Evolutionary conservation across 2,329 filamentous ascomycete species (phyloP), one percentile per base, ranked within the genome.

Genomic region (Ascochyta pisi): DNA sequence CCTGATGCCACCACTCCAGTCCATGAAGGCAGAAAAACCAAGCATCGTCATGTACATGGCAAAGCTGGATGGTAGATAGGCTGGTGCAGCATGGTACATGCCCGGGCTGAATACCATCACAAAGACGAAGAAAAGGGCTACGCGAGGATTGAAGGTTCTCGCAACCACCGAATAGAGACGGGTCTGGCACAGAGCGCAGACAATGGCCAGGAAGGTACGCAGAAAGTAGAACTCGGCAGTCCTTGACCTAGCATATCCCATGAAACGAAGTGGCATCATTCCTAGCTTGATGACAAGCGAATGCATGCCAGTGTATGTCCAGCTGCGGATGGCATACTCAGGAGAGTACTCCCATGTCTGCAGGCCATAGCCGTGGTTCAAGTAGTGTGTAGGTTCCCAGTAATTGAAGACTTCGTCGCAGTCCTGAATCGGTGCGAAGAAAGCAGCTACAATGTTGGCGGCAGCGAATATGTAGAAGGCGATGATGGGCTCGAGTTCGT

Each of bases 281-380:
- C 87, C 84, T 16, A 91, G 64, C 60, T 86, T 90, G 40, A 87
- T 89, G 41, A 90, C 77, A 19, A 88, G 64, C 24, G 92, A 90
- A 76, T 99, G 94, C 1, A 97, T 77, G 5, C 82, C 84, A 34
- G 96, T 82, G 70, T 99, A 99, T 22, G 92, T 82, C 95, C 95
- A 99, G 78, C 92, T 97, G 61, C 95, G 88, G 66, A 99, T 97
- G 46, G 92, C 91, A 77, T 90, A 98, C 54, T 94, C 89, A 5
- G 95, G 95, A 0, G 94, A 96, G 78, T 98, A 99, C 77, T 99
- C 95, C 95, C 95, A 99, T 1, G 95, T 99, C 79, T 99, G 93
- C 46, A 97, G 82, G 35, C 94, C 95, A 71, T 96, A 94, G 67
- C 91, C 91, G 80, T 97, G 92, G 56, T 87, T 89, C 26, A 99